Evolutionary conservation across 805 yeast genomes (phyloP).

Genomic region (Nakazawaea ambrosiae): DNA sequence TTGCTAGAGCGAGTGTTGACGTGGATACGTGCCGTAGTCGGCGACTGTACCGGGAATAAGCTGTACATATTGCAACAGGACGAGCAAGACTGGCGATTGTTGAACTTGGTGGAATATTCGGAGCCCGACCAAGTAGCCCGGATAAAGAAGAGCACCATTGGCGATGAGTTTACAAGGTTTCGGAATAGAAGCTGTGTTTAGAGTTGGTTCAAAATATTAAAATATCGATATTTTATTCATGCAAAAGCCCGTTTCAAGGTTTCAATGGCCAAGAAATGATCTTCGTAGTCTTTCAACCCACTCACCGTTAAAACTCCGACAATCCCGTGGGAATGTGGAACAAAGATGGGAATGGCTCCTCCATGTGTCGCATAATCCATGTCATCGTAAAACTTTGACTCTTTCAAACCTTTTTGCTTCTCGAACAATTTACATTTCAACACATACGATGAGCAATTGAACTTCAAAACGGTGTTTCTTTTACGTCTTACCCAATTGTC

Average conservation of each 20-base stretch:
- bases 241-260: no score
- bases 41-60: no score
- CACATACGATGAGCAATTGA: slow-evolving; percentile 38
- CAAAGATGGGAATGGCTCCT: slow-evolving; percentile 46
- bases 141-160: not conserved
- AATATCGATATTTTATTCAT: no score
- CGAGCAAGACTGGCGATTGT: not conserved
- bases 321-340: slow-evolving; percentile 20
- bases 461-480: slow-evolving; percentile 39
- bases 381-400: slow-evolving; percentile 31
- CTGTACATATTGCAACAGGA: not conserved
- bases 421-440: slow-evolving; percentile 36
- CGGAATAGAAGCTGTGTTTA: not conserved
- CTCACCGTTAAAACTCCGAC: slow-evolving; percentile 47
- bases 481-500: slow-evolving; percentile 49
- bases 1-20: no score
- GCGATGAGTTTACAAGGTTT: not conserved
- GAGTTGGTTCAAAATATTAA: no score
- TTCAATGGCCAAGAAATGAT: slow-evolving; percentile 40
- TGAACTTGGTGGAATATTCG: not conserved
- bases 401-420: slow-evolving; percentile 30
- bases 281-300: slow-evolving; percentile 50
- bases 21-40: no score
- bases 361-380: slow-evolving; percentile 47
- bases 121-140: not conserved